Base-by-base conservation (phyloP, 257 asterid genomes). In the Solanum lycopersicoides region DNA sequence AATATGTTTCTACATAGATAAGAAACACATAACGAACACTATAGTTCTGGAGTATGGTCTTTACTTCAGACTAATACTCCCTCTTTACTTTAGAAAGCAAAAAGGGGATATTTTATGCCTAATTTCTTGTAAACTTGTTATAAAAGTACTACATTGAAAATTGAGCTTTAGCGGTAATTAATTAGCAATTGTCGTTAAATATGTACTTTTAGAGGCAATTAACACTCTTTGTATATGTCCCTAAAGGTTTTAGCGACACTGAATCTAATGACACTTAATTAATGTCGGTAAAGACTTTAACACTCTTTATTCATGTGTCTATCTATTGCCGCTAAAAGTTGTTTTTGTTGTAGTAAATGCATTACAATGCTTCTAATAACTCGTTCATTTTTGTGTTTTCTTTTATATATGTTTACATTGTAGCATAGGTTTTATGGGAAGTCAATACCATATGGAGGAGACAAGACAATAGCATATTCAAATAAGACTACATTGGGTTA, bases 381-480 rank as follows among this genome's bases (percentile, higher is more conserved):
- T 56, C 65, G 2, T 56, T 20, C 12, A 20, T 7, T 7, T 56
- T 56, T 56, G 15, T 63, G 28, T 63, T 0, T 9, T 63, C 2
- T 3, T 60, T 4, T 12, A 25, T 74, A 3, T 39, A 73, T 74
- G 41, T 32, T 30, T 89, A 91, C 95, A 96, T 60, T 60, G 69
- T 10, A 68, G 99, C 99, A 96, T 90, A 92, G 99, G 90, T 96
- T 71, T 86, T 96, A 96, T 41, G 98, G 99, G 15, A 94, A 94
- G 59, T 96, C 99, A 2, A 91, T 96, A 21, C 99, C 99, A 8
- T 95, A 50, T 32, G 98, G 97, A 5, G 98, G 97, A 5, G 92
- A 86, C 5, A 92, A 92, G 83, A 90, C 87, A 3, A 88, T 41
- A 25, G 98, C 97, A 2, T 93, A 94, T 87, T 87, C 96, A n/a